These are phyloP conservation scores for Leccinum fallax DNA, from an alignment of 1,284 basidiomycete species.

Conservation along the genomic window DNA sequence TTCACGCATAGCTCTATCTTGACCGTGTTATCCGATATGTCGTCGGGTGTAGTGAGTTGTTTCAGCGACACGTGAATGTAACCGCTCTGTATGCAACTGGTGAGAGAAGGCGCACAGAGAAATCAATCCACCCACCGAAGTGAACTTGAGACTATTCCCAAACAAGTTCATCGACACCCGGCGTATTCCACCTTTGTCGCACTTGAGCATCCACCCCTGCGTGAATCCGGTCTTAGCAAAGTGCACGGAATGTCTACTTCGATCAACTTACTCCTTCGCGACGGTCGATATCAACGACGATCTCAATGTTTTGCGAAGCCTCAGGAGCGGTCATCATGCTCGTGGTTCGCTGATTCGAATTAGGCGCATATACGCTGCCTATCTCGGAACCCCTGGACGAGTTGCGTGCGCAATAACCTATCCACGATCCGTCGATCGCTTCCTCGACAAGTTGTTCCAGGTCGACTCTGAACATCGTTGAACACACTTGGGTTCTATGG, in stretches of 20 bases:
- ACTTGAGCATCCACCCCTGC: constrained; percentile 86
- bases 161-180: constrained; percentile 95
- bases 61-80: constrained; percentile 87
- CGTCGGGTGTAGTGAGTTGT: constrained; percentile 61
- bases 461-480: constrained; percentile 61
- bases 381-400: constrained; percentile 74
- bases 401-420: constrained; percentile 85
- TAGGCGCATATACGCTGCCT: constrained; percentile 88
- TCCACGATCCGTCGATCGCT: constrained; percentile 94
- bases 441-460: constrained; percentile 92
- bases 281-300: constrained; percentile 84
- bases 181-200: constrained; percentile 91
- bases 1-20: constrained; percentile 85
- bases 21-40: constrained; percentile 57
- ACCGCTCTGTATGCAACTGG: constrained; percentile 57
- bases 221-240: constrained; percentile 9
- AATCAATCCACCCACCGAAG: constrained; percentile 51
- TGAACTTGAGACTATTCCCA: constrained; percentile 94
- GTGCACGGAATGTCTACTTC: not conserved
- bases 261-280: constrained; percentile 57
- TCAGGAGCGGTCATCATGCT: constrained; percentile 36
- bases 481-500: not conserved
- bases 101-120: constrained; percentile 12
- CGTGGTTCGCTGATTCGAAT: constrained; percentile 48
- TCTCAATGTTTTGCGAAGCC: constrained; percentile 68